These are phyloP conservation scores for Chenopodium berlandieri DNA, from an alignment of 148 eudicot species.

Conservation along the genomic window DNA sequence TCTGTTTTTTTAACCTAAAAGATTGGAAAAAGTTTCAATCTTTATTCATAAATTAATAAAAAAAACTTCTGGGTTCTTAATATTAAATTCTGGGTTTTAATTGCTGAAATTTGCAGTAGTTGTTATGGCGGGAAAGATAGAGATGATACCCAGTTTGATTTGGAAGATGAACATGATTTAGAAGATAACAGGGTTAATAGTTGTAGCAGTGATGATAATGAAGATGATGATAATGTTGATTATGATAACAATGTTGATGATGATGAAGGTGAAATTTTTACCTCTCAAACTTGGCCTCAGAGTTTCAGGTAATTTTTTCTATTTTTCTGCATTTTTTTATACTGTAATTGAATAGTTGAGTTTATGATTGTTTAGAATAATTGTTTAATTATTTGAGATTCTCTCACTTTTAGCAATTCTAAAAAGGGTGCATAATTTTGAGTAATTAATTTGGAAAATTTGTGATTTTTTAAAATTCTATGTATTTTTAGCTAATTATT, in stretches of 20 bases:
- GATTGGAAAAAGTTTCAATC: background rate
- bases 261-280: conserved; percentile 22
- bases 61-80: background rate
- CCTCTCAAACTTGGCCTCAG: conserved; percentile 70
- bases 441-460: background rate
- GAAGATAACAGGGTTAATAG: conserved; percentile 24
- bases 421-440: background rate
- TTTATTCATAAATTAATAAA: background rate
- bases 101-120: background rate
- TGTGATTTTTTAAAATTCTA: background rate
- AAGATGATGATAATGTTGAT: conserved; percentile 15
- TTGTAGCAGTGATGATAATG: conserved; percentile 17
- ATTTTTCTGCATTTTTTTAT: background rate
- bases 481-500: background rate
- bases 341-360: too few relatives aligned
- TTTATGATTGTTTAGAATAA: background rate
- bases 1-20: background rate
- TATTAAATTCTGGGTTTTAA: background rate
- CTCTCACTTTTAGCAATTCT: background rate
- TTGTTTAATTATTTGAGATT: background rate
- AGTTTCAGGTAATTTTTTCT: conserved; percentile 49
- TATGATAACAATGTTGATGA: conserved; percentile 21
- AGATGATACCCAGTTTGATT: conserved; percentile 29
- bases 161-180: conserved; percentile 38
- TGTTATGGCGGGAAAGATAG: conserved; percentile 30